These are phyloP conservation scores for Leccinum sublutescens DNA, from an alignment of 768 basidiomycete species.

Conservation along the genomic window DNA sequence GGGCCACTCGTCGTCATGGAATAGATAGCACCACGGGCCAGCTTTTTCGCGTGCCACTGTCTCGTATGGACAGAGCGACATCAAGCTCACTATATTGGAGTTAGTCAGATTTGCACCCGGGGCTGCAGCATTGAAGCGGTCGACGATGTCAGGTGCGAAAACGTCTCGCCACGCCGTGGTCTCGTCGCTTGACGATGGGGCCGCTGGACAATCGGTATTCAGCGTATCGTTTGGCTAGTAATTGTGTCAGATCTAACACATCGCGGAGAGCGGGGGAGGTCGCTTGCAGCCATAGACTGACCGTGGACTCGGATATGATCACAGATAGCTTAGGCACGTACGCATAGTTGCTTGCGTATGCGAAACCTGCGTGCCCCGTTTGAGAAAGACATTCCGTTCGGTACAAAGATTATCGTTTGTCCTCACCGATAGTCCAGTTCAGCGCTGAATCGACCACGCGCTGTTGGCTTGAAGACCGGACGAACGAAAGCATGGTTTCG, in stretches of 20 bases:
- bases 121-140: conserved; percentile 55
- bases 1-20: conserved; percentile 56
- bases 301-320: conserved; percentile 49
- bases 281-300: conserved; percentile 25
- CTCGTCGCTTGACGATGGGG: conserved; percentile 27
- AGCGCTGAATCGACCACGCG: conserved; percentile 64
- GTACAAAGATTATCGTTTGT: background rate
- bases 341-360: conserved; percentile 43
- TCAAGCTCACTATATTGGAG: conserved; percentile 54
- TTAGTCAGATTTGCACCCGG: conserved; percentile 59
- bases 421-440: conserved; percentile 63
- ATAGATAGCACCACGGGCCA: conserved; percentile 70
- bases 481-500: conserved; percentile 45
- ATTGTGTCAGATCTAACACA: too few relatives aligned
- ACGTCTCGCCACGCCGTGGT: conserved; percentile 45
- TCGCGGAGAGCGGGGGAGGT: background rate
- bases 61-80: conserved; percentile 76
- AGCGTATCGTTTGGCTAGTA: conserved; percentile 59
- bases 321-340: conserved; percentile 50
- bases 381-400: background rate
- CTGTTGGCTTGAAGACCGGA: conserved; percentile 43
- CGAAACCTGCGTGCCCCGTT: conserved; percentile 34
- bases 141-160: conserved; percentile 53
- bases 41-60: conserved; percentile 46
- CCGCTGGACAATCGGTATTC: conserved; percentile 56